Percentiles rank a stretch among this genome's conserved stretches.
Evolutionary conservation across 805 yeast species (phyloP).

Genomic region (Wickerhamiella nectarea): DNA sequence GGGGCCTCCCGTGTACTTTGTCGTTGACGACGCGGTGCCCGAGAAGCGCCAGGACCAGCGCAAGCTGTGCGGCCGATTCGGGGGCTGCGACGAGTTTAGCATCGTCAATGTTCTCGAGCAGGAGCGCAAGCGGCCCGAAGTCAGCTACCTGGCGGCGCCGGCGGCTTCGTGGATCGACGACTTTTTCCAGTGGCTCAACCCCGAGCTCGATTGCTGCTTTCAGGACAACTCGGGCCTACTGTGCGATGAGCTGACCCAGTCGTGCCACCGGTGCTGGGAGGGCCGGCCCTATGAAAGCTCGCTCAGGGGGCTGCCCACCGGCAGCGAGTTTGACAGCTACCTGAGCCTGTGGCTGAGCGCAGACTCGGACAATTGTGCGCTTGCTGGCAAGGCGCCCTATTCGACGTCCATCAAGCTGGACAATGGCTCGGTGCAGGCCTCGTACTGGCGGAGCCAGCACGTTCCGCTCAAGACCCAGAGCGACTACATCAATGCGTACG

Average conservation of each 20-base stretch:
- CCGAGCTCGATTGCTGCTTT: constrained; percentile 70
- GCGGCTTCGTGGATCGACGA: constrained; percentile 91
- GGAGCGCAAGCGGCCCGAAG: constrained; percentile 54
- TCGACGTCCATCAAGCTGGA: constrained; percentile 30
- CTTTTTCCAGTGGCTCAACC: constrained; percentile 73
- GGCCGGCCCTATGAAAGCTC: constrained; percentile 50
- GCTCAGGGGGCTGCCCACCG: constrained; percentile 66
- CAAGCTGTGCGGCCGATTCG: constrained; percentile 71
- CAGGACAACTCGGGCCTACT: constrained; percentile 26
- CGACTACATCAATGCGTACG: constrained; percentile 72
- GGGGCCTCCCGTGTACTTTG: constrained; percentile 88
- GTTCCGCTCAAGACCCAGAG: constrained; percentile 63
- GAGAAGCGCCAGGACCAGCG: constrained; percentile 53
- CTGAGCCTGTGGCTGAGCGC: constrained; percentile 71
- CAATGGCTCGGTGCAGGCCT: constrained; percentile 26
- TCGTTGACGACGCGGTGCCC: constrained; percentile 54
- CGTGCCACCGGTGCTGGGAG: constrained; percentile 60
- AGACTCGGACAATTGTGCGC: constrained; percentile 71
- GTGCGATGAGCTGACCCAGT: constrained; percentile 28
- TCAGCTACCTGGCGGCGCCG: constrained; percentile 65
- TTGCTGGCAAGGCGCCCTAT: constrained; percentile 93
- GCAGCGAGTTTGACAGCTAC: constrained; percentile 54
- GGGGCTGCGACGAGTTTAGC: constrained; percentile 69
- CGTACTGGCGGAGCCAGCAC: constrained; percentile 60
- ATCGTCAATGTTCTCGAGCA: constrained; percentile 71